Conservation (phyloP, 768 basidiomycete genomes). For the Leucogyrophana mollusca region DNA sequence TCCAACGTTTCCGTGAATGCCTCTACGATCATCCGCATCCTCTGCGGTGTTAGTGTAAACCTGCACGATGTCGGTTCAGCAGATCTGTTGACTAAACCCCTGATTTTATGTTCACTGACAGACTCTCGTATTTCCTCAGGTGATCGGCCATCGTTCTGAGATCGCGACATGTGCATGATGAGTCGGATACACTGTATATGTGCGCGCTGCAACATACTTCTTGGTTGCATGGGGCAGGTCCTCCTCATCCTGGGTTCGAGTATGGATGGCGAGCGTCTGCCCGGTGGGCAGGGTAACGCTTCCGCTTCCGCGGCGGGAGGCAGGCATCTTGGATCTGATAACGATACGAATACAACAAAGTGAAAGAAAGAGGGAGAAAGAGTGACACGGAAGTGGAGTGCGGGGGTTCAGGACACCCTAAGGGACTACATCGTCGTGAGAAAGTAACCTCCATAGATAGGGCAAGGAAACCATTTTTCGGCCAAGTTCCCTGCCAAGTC, state of each 20-base stretch:
- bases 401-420: slow-evolving; percentile 6
- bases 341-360: slow-evolving; percentile 1
- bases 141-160: slow-evolving; percentile 91
- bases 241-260: slow-evolving; percentile 83
- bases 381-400: slow-evolving; percentile 16
- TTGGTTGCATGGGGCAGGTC: slow-evolving; percentile 93
- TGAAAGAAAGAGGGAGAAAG: slow-evolving; percentile 12
- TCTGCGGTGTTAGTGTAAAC: slow-evolving; percentile 84
- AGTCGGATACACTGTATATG: slow-evolving; percentile 5
- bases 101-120: slow-evolving; percentile 50
- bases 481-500: no score
- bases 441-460: slow-evolving; percentile 12
- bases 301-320: slow-evolving; percentile 77
- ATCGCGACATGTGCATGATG: slow-evolving; percentile 9
- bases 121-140: slow-evolving; percentile 82
- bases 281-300: slow-evolving; percentile 71
- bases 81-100: slow-evolving; percentile 8
- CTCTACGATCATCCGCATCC: slow-evolving; percentile 97
- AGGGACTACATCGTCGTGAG: slow-evolving; percentile 18
- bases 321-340: slow-evolving; percentile 45
- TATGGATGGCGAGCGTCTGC: slow-evolving; percentile 82
- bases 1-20: slow-evolving; percentile 94
- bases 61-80: slow-evolving; percentile 32
- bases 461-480: background rate
- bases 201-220: slow-evolving; percentile 50